Evolutionary conservation across 345 rosid genomes (phyloP).

Genomic region (Microthlaspi erraticum): DNA sequence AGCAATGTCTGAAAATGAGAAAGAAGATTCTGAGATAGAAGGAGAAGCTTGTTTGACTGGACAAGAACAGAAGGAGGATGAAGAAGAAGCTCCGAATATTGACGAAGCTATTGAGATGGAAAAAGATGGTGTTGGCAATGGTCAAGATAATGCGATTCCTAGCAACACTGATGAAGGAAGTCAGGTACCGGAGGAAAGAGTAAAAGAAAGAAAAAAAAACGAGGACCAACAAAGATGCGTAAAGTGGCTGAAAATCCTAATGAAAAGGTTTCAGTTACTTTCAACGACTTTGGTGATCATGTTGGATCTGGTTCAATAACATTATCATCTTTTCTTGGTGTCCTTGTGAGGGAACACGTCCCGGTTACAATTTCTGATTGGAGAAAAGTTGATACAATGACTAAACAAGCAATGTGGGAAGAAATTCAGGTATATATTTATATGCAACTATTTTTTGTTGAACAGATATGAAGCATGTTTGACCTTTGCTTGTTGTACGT

Average conservation of each 20-base stretch:
- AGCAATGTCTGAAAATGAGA: conserved; percentile 8
- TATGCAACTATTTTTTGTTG: too few species aligned
- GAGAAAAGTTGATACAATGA: neutral
- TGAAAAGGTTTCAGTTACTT: conserved; percentile 3
- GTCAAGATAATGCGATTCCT: conserved; percentile 13
- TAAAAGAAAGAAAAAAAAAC: too few species aligned
- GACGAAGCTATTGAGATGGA: neutral
- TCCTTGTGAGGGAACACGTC: neutral
- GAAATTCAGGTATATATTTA: too few species aligned
- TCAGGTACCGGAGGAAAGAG: too few species aligned
- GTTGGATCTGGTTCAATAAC: neutral
- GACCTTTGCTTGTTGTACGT: too few species aligned
- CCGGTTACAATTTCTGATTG: neutral
- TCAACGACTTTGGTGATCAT: neutral
- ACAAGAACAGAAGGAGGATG: neutral
- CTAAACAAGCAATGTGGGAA: too few species aligned
- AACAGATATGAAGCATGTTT: too few species aligned
- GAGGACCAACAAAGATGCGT: too few species aligned
- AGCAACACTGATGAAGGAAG: too few species aligned
- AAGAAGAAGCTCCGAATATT: neutral
- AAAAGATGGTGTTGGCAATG: conserved; percentile 2
- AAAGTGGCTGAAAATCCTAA: neutral
- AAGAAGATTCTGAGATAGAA: conserved; percentile 10
- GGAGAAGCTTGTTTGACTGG: conserved; percentile 7
- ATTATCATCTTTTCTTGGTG: conserved; percentile 1